Evolutionary conservation across 2,329 filamentous ascomycete genomes (phyloP).

Genomic region (Cercospora sojina): DNA sequence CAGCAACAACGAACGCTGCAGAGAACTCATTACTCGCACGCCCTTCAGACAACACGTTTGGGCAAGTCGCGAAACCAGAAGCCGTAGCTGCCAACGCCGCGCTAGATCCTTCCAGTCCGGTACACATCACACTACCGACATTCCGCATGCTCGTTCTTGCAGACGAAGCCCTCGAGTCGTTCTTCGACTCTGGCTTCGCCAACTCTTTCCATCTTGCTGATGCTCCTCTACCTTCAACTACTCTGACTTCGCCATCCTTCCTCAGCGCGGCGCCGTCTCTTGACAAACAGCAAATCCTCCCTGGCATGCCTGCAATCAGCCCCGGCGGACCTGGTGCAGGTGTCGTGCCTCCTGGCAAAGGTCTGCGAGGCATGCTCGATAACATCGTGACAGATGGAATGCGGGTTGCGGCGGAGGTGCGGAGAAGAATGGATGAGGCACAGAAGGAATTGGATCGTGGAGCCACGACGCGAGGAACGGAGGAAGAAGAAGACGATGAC

Average conservation of each 20-base stretch:
- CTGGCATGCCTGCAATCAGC: conserved; percentile 27
- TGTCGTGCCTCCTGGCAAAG: conserved; percentile 65
- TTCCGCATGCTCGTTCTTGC: conserved; percentile 98
- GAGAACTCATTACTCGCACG: conserved; percentile 31
- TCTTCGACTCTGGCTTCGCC: conserved; percentile 95
- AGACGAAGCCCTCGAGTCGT: conserved; percentile 91
- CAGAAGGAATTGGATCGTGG: conserved; percentile 88
- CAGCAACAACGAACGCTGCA: conserved; percentile 11
- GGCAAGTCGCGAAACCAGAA: conserved; percentile 49
- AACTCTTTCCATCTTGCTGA: conserved; percentile 87
- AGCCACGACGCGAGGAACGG: conserved; percentile 55
- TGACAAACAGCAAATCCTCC: neutral
- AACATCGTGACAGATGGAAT: conserved; percentile 98
- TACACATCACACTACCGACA: conserved; percentile 93
- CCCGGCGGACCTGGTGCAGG: conserved; percentile 45
- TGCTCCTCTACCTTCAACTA: conserved; percentile 49
- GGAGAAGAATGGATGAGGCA: conserved; percentile 90
- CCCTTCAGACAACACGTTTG: conserved; percentile 36
- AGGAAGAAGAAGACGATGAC: conserved; percentile 65
- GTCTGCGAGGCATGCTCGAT: conserved; percentile 87
- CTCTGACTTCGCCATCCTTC: conserved; percentile 60
- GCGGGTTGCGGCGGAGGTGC: conserved; percentile 89
- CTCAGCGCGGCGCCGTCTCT: conserved; percentile 63
- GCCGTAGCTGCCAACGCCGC: conserved; percentile 82
- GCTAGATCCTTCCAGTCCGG: conserved; percentile 85